Evolutionary conservation across 768 basidiomycete genomes (phyloP).

Genomic region (Pleurotus salmoneostramineus): DNA sequence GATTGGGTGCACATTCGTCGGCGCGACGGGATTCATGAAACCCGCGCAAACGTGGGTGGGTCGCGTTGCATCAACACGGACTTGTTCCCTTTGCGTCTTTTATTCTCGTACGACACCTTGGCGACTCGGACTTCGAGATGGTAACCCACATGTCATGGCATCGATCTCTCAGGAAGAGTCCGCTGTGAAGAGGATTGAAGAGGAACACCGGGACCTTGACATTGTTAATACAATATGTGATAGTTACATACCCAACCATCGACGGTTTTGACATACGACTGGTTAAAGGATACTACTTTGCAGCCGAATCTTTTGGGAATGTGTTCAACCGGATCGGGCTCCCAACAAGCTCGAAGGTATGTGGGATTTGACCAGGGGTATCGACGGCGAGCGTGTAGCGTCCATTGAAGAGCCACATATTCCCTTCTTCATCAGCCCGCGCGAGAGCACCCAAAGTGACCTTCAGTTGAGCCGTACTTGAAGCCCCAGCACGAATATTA

Average conservation of each 20-base stretch:
- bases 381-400: conserved; percentile 41
- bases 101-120: no score
- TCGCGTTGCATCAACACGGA: neutral
- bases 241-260: no score
- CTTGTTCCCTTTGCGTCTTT: neutral
- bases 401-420: conserved; percentile 41
- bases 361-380: conserved; percentile 31
- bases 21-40: neutral
- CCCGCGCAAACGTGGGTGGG: neutral
- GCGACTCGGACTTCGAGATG: no score
- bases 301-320: conserved; percentile 31
- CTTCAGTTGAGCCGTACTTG: conserved; percentile 25
- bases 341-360: conserved; percentile 41
- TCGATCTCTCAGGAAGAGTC: no score
- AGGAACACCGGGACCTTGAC: no score
- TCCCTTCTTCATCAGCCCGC: conserved; percentile 41
- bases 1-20: no score
- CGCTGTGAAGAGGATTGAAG: no score
- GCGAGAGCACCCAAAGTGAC: conserved; percentile 48
- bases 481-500: conserved; percentile 20
- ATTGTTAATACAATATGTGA: no score
- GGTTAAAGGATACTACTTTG: neutral
- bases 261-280: no score
- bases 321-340: conserved; percentile 30
- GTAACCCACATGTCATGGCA: no score